These are phyloP conservation scores for Aspergillus felis DNA, from an alignment of 2,329 filamentous ascomycete species.

Conservation along the genomic window DNA sequence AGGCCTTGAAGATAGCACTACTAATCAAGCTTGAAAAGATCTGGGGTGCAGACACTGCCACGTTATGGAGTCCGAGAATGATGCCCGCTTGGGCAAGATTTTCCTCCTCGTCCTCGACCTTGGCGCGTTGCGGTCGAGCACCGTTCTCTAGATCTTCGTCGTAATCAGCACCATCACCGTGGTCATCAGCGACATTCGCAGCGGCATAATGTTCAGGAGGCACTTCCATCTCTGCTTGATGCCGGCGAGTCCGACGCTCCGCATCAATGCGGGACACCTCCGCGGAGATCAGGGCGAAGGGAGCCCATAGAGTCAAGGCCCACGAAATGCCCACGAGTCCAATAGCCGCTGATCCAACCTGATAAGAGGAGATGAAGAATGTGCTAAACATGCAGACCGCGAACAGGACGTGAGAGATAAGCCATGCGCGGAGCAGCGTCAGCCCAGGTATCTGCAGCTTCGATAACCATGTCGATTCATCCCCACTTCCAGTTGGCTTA, in stretches of 20 bases:
- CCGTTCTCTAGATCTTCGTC: slow-evolving; percentile 26
- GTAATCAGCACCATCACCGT: background rate
- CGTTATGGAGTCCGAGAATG: slow-evolving; percentile 92
- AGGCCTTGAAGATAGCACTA: slow-evolving; percentile 74
- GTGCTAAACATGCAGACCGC: slow-evolving; percentile 77
- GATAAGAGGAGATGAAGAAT: slow-evolving; percentile 68
- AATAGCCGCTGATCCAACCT: slow-evolving; percentile 71
- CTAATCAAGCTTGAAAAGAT: slow-evolving; percentile 84
- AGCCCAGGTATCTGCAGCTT: slow-evolving; percentile 73
- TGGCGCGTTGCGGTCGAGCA: slow-evolving; percentile 14
- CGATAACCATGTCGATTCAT: slow-evolving; percentile 46
- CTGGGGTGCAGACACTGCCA: slow-evolving; percentile 86
- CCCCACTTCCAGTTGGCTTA: slow-evolving; percentile 8
- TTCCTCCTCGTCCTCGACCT: slow-evolving; percentile 38
- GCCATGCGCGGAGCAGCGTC: slow-evolving; percentile 84
- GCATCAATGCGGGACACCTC: slow-evolving; percentile 83
- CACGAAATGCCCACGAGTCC: slow-evolving; percentile 83
- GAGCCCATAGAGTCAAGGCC: slow-evolving; percentile 91
- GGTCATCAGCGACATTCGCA: background rate
- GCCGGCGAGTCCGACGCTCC: slow-evolving; percentile 51
- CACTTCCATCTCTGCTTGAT: slow-evolving; percentile 29
- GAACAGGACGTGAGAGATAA: slow-evolving; percentile 81
- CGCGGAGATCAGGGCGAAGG: slow-evolving; percentile 89
- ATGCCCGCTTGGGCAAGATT: slow-evolving; percentile 77
- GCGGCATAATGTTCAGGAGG: slow-evolving; percentile 5